Evolutionary conservation across 352 stramenopile genomes (phyloP), one percentile per base, ranked within the genome.

Genomic region (Peronospora farinosa): DNA sequence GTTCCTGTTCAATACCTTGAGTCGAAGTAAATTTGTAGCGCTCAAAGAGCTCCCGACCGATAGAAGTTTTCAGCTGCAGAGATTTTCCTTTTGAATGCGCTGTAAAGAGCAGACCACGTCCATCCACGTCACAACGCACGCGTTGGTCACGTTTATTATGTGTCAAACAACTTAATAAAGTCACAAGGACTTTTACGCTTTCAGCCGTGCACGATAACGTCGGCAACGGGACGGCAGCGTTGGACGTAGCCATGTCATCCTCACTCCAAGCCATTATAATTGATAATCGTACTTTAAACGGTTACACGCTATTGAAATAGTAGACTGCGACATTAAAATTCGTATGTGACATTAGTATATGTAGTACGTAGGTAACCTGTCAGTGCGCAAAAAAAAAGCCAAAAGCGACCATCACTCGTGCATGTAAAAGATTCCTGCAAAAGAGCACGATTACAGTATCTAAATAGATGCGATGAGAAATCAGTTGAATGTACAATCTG

Each of bases 31-130:
- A 74, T 40, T 67, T 44, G 66, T 74, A 93, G 27, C 63, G 66
- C 39, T 90, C 79, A 47, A 93, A 93, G 5, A 93, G 54, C 51
- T 90, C 78, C n/a, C 56, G 63, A 8, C 70, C 64, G 7, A 91
- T 71, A 8, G 78, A 88, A 21, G 83, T 88, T 69, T 91, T 93
- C 61, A 93, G 73, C 73, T 93, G 83, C 21, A 93, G 67, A 51
- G 79, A 88, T 51, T 93, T 93, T 40, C 83, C 79, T 41, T 81
- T 84, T n/a, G 82, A 91, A 43, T 91, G 76, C 21, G 69, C 57
- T 4, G 80, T 91, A 55, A 93, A 88, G 2, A 90, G 61, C 57
- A 88, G 44, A 28, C 83, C 79, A 6, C 58, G 56, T 7, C 30
- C 19, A 44, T 93, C 83, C 33, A 85, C 67, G 57, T 93, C 80